Evolutionary conservation across 2,329 filamentous ascomycete genomes (phyloP), one percentile per base, ranked within the genome.

Genomic region (Colletotrichum tropicale): DNA sequence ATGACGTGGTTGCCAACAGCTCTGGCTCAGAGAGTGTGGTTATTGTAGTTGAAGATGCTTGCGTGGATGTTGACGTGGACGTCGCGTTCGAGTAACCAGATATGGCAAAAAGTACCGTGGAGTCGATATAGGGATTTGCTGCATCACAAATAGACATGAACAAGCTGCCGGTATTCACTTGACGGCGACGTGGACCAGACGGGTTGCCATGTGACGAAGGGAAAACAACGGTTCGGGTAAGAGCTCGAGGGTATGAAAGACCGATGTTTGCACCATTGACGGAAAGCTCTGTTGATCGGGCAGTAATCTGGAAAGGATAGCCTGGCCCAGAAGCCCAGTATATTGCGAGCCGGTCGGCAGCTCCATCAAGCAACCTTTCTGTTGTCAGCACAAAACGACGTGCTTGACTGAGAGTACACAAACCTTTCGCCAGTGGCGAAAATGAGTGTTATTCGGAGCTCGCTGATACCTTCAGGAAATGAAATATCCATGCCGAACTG

Each of bases 381-480:
- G n/a, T 2, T 3, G 38, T 43, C 16, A 43, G 38, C 2, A 16
- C 16, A n/a, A 2, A 43, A 43, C 16, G 16, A 9, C 4, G 2
- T 3, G 16, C 1, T 43, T 6, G 5, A 5, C 3, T 5, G 4
- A 43, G 38, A n/a, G 16, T 16, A 1, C 2, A n/a, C 16, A 5
- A 5, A 43, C 38, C 16, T 5, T 43, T 43, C 38, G 3, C 38
- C 38, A 1, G 38, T 43, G 4, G 38, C 38, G 2, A 43, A 43
- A 43, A n/a, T n/a, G 38, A 43, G 8, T 43, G 38, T 10, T 6
- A 43, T 0, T n/a, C 38, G 10, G 9, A 43, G 5, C 38, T 43
- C 38, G 5, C 38, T 43, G 0, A 43, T 6, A n/a, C 18, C 18
- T n/a, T 48, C 18, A 48, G 36, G 1, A 10, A 5, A 3, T 2